Conservation (phyloP, 805 yeast genomes). For the Suhomyces faveliae region DNA sequence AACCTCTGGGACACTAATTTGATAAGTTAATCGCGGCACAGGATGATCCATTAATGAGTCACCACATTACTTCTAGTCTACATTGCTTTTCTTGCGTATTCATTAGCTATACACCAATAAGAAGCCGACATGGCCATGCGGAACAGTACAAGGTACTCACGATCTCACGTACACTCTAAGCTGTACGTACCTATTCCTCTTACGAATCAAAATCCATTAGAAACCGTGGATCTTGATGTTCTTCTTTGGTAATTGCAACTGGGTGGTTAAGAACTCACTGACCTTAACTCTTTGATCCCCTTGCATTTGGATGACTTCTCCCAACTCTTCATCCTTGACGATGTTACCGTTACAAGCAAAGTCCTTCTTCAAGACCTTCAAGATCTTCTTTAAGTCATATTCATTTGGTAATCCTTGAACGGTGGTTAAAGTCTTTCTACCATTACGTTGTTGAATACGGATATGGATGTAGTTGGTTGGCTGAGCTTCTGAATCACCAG, state of each 20-base stretch:
- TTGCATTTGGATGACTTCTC: slow-evolving; percentile 95
- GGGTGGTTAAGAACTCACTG: slow-evolving; percentile 83
- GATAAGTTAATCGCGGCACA: too few species aligned
- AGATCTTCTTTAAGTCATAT: slow-evolving; percentile 89
- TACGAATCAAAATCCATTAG: slow-evolving; percentile 37
- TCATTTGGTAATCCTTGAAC: slow-evolving; percentile 97
- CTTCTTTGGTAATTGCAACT: slow-evolving; percentile 89
- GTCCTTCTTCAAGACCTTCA: slow-evolving; percentile 93
- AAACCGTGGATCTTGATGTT: slow-evolving; percentile 98
- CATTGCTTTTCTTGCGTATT: neutral
- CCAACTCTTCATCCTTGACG: slow-evolving; percentile 93
- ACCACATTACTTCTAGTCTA: too few species aligned
- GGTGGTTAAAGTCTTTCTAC: slow-evolving; percentile 97
- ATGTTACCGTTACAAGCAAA: slow-evolving; percentile 99
- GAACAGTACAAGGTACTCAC: neutral
- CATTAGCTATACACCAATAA: neutral
- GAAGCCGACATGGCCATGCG: neutral
- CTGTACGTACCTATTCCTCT: neutral
- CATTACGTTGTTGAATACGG: slow-evolving; percentile 99
- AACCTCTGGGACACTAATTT: too few species aligned
- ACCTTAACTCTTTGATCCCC: slow-evolving; percentile 99
- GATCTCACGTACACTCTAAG: neutral
- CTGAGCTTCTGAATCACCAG: slow-evolving; percentile 98
- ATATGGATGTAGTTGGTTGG: slow-evolving; percentile 94
- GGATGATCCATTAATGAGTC: too few species aligned